phyloP scores from a whole-genome alignment of 495 filamentous ascomycete species.

The Pseudevernia furfuracea region DNA sequence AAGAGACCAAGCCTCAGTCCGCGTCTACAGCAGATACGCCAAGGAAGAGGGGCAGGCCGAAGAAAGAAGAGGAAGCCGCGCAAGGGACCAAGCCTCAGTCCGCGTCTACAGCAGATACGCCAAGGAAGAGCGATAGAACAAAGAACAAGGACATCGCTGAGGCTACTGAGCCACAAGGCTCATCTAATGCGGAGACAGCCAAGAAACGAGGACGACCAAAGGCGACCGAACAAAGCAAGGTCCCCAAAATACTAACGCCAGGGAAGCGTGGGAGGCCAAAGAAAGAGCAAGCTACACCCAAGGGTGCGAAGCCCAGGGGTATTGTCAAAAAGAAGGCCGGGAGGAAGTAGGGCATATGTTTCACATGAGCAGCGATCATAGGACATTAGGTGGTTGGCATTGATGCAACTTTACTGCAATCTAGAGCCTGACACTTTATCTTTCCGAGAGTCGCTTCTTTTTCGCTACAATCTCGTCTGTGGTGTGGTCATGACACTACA shows the following conservation, averaged over 20 bases:
- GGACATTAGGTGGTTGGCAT: neutral
- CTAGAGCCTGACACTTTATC: neutral
- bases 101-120: neutral
- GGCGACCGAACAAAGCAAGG: neutral
- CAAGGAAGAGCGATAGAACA: too few species aligned
- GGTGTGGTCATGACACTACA: neutral
- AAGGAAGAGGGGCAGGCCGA: neutral
- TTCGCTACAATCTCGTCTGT: neutral
- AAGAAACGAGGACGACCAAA: conserved; percentile 1
- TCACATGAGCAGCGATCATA: neutral
- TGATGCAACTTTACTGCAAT: neutral
- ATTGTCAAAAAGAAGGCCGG: neutral
- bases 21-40: neutral
- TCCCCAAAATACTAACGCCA: neutral
- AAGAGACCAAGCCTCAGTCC: neutral
- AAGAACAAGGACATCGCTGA: neutral
- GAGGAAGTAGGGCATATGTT: neutral
- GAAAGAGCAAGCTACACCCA: neutral
- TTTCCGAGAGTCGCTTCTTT: neutral
- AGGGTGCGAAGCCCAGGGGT: neutral
- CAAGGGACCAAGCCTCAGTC: neutral
- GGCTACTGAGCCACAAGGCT: neutral
- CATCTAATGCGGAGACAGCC: neutral
- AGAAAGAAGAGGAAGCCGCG: neutral
- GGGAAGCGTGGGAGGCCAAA: neutral